Evolutionary conservation across 2,329 filamentous ascomycete species (phyloP).

Genomic region (Venturia pyrina): DNA sequence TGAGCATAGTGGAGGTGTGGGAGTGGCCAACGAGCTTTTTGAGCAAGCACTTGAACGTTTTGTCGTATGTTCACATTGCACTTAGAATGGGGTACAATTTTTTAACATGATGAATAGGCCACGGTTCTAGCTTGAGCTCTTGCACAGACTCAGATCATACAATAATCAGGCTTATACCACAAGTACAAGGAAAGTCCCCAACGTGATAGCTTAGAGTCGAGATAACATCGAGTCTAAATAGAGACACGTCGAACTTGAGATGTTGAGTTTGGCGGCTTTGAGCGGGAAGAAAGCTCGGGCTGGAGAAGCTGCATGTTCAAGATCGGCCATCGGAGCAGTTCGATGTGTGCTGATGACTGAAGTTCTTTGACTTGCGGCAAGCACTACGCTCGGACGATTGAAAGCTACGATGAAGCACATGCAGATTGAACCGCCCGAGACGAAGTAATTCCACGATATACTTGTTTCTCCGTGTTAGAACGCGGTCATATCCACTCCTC

Average conservation of each 20-base stretch:
- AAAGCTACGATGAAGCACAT: not conserved
- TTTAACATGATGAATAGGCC: not conserved
- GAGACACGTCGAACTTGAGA: not conserved
- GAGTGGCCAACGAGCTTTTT: constrained; percentile 56
- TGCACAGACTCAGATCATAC: not conserved
- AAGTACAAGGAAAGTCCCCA: not conserved
- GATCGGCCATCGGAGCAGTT: no score
- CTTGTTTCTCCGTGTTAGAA: not conserved
- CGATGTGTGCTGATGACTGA: no score
- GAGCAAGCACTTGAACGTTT: constrained; percentile 65
- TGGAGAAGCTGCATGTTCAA: no score
- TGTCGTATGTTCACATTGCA: constrained; percentile 30
- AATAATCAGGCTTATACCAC: not conserved
- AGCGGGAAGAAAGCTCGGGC: not conserved
- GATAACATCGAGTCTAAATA: not conserved
- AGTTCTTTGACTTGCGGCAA: no score
- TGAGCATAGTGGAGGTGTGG: constrained; percentile 51
- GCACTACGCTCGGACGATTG: not conserved
- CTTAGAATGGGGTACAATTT: not conserved
- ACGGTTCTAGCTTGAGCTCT: constrained; percentile 1
- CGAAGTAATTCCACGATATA: no score
- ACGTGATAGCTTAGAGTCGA: not conserved
- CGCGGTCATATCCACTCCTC: not conserved
- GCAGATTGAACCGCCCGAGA: not conserved
- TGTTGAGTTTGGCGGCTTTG: not conserved